phyloP scores from a whole-genome alignment of 768 basidiomycete genomes.

The Leccinum disarticulatum region DNA sequence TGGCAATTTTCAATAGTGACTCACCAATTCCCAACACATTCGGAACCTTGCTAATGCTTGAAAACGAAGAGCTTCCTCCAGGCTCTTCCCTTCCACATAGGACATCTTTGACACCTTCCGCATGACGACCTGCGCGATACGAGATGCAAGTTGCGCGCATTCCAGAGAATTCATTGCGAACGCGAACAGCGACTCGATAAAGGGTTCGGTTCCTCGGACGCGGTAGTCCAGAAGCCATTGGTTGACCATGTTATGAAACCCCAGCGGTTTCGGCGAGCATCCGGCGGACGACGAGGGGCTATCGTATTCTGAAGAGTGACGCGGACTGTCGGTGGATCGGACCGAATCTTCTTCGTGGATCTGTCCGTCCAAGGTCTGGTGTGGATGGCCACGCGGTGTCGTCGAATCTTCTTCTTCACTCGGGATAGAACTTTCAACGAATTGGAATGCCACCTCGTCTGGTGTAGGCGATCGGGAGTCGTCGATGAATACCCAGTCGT shows the following conservation, averaged over 20 bases:
- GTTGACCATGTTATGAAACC: constrained; percentile 16
- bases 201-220: constrained; percentile 14
- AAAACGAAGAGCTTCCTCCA: constrained; percentile 16
- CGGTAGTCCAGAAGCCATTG: constrained; percentile 26
- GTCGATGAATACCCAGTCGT: constrained; percentile 4
- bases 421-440: background rate
- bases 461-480: background rate
- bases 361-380: background rate
- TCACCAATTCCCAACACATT: constrained; percentile 16
- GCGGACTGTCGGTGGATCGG: background rate
- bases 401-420: background rate
- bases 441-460: constrained; percentile 1
- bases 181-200: constrained; percentile 16
- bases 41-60: constrained; percentile 17
- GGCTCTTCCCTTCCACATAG: constrained; percentile 9
- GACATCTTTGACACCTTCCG: constrained; percentile 7
- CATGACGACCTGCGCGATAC: constrained; percentile 13
- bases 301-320: constrained; percentile 11
- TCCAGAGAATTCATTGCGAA: constrained; percentile 16
- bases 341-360: background rate
- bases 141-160: constrained; percentile 16
- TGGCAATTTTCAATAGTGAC: background rate
- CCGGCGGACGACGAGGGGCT: constrained; percentile 12
- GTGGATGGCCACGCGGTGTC: background rate
- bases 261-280: constrained; percentile 1